phyloP scores from a whole-genome alignment of 345 rosid species.

The Turritis glabra region DNA sequence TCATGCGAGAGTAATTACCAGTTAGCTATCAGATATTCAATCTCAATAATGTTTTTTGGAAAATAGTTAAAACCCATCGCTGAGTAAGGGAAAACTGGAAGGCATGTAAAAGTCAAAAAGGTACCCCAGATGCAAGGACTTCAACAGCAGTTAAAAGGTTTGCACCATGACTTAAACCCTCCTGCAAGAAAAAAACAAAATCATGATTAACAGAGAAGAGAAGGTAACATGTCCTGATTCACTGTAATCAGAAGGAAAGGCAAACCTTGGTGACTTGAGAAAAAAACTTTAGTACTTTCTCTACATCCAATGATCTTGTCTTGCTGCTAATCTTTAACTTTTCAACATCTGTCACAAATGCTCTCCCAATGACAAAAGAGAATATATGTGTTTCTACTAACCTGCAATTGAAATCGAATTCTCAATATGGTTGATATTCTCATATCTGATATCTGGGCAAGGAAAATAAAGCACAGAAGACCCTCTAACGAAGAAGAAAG shows the following conservation, averaged over 20 bases:
- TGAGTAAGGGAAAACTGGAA: conserved; percentile 4
- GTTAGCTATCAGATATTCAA: conserved; percentile 4
- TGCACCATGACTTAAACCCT: conserved; percentile 73
- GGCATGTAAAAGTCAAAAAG: conserved; percentile 26
- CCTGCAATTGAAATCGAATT: conserved; percentile 54
- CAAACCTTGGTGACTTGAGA: conserved; percentile 74
- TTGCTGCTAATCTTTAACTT: conserved; percentile 89
- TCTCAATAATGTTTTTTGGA: neutral
- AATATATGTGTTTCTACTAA: conserved; percentile 96
- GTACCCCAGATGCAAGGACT: conserved; percentile 91
- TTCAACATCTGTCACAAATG: conserved; percentile 92
- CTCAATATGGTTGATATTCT: conserved; percentile 33
- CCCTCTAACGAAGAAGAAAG: neutral
- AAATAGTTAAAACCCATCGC: neutral
- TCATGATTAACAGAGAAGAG: conserved; percentile 19
- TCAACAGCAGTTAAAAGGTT: conserved; percentile 89
- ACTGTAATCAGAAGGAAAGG: conserved; percentile 11
- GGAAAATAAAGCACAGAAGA: conserved; percentile 3
- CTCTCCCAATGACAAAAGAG: conserved; percentile 97
- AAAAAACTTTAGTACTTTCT: conserved; percentile 59
- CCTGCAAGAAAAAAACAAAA: conserved; percentile 53
- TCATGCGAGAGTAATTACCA: conserved; percentile 6
- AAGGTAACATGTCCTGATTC: neutral
- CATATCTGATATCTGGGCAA: conserved; percentile 17
- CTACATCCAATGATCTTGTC: conserved; percentile 74